Conservation (phyloP, 106 monocot genomes). For the Acorus gramineus region DNA sequence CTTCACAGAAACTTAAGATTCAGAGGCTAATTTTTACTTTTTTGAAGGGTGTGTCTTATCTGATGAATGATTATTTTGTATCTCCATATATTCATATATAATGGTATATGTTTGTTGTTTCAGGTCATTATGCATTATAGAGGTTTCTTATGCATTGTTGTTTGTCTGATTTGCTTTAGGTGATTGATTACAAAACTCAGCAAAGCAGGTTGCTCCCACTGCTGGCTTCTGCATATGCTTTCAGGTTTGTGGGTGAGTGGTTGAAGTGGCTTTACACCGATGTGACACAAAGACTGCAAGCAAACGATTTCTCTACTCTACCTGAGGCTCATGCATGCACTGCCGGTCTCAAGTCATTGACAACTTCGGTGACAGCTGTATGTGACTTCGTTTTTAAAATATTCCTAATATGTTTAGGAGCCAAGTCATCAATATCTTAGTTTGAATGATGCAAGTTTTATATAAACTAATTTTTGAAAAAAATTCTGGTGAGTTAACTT, state of each 20-base stretch:
- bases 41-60: too few relatives aligned
- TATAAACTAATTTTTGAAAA: too few relatives aligned
- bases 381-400: conserved; percentile 1
- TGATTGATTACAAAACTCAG: conserved; percentile 93
- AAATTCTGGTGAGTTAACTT: too few relatives aligned
- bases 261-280: conserved; percentile 85
- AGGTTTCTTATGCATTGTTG: not conserved
- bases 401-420: too few relatives aligned
- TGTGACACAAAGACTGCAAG: conserved; percentile 67
- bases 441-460: too few relatives aligned
- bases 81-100: too few relatives aligned
- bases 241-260: conserved; percentile 97
- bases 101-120: too few relatives aligned
- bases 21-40: too few relatives aligned
- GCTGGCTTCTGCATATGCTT: conserved; percentile 95
- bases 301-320: conserved; percentile 82
- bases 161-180: conserved; percentile 26
- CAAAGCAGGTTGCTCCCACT: conserved; percentile 94
- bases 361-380: conserved; percentile 83
- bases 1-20: too few relatives aligned
- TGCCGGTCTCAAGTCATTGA: conserved; percentile 91
- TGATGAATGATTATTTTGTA: too few relatives aligned
- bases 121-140: not conserved
- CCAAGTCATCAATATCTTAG: too few relatives aligned
- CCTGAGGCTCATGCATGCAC: conserved; percentile 98